Base-by-base conservation (phyloP, 176 grass and related monocot species). In the Oryza longistaminata region DNA sequence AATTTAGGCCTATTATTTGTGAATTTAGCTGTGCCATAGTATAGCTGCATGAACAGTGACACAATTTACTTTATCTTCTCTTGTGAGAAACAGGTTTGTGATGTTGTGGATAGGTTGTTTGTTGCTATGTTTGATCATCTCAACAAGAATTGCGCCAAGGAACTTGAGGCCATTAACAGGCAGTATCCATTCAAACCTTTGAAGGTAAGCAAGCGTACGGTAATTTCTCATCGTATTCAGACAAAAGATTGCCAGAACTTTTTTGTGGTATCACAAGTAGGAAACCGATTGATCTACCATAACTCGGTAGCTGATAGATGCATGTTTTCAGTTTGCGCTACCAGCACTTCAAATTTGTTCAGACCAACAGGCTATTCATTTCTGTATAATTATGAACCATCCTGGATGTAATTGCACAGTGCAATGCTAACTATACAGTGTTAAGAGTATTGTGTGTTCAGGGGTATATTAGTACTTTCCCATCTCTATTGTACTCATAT, bases 41-140 rank as follows among this genome's bases (percentile, higher is more conserved):
- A 14, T 5, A 22, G 34, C 13, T 78, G 16, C n/a, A 26, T 81
- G 27, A 71, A 21, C 49, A 52, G 49, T 52, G 49, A 17, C 19
- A n/a, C 19, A 1, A 7, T 40, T 8, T 43, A 5, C 1, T 6
- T 55, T 5, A n/a, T n/a, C 53, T 58, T 58, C 53, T 58, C 19
- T 58, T 19, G 19, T 21, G 53, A 58, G 53, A 17, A 0, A 0
- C 71, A 94, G 92, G 90, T 92, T 33, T 95, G 93, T 75, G 88
- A 95, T 58, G 44, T 95, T 22, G 93, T 92, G 7, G 93, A 87
- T 69, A 65, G 37, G 72, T 49, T 95, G 73, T 91, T 92, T 84
- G 90, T 92, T 43, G 72, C 88, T 65, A 82, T 93, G 71, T 93
- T 92, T 64, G 86, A 93, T 40, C 83, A 93, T 68, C 80, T 90